These are phyloP conservation scores for Telopea speciosissima DNA, from an alignment of 177 flowering plant genomes.

Conservation along the genomic window DNA sequence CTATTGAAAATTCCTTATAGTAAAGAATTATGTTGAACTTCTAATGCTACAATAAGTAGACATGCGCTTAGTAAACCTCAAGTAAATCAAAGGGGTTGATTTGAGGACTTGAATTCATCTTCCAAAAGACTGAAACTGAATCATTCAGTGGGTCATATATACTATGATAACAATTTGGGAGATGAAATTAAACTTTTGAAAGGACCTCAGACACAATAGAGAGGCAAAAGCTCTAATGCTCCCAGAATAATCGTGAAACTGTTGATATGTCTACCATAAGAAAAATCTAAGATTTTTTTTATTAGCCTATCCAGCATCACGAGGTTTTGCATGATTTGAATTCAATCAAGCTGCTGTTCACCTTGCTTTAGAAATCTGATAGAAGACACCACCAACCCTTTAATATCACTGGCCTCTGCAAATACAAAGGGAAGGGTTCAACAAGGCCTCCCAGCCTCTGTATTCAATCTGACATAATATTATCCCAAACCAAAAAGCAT, in stretches of 20 bases:
- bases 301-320: neutral
- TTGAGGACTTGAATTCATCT: neutral
- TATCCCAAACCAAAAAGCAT: neutral
- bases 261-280: neutral
- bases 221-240: neutral
- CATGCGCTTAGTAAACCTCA: neutral
- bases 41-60: neutral
- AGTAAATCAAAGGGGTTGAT: no score
- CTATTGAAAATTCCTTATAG: neutral
- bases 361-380: neutral
- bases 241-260: neutral
- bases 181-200: no score
- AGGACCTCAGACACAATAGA: neutral
- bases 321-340: neutral
- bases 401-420: neutral
- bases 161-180: neutral
- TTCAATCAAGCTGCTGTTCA: neutral
- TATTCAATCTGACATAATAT: neutral
- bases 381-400: slow-evolving; percentile 1
- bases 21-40: no score
- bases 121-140: neutral
- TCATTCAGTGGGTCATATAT: neutral
- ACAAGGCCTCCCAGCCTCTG: slow-evolving; percentile 1
- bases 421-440: neutral
- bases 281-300: neutral